These are phyloP conservation scores for Penicillium cosmopolitanum DNA, from an alignment of 495 filamentous ascomycete species.

Conservation along the genomic window DNA sequence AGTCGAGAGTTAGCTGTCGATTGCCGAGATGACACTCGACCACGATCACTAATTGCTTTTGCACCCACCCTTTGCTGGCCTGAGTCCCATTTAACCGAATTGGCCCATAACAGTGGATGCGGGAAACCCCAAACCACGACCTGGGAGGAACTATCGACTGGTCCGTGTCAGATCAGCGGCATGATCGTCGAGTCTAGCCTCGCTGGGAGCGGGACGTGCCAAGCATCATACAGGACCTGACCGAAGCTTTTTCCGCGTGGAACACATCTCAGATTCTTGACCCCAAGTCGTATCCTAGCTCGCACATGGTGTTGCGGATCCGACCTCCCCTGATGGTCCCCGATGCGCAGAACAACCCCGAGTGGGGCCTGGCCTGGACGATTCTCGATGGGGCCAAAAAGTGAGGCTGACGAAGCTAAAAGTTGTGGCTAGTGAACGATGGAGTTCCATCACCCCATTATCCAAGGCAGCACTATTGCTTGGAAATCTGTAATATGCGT, in stretches of 20 bases:
- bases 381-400: not conserved
- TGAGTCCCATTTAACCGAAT: not conserved
- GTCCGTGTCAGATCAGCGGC: slow-evolving; percentile 25
- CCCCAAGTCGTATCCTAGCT: slow-evolving; percentile 7
- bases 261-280: slow-evolving; percentile 11
- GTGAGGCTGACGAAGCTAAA: slow-evolving; percentile 19
- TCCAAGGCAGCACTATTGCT: slow-evolving; percentile 25
- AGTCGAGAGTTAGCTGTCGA: not conserved
- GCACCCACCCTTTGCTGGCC: not conserved
- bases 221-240: slow-evolving; percentile 12
- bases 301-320: slow-evolving; percentile 18
- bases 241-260: slow-evolving; percentile 26
- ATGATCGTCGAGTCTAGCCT: slow-evolving; percentile 20
- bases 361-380: not conserved
- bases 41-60: not conserved
- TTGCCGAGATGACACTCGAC: not conserved
- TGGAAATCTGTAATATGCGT: not conserved
- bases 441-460: slow-evolving; percentile 8
- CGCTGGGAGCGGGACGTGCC: slow-evolving; percentile 9
- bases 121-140: not conserved
- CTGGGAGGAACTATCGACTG: slow-evolving; percentile 23
- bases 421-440: slow-evolving; percentile 20
- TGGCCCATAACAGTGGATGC: slow-evolving; percentile 2
- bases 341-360: not conserved
- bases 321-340: not conserved